A percentile compares a stretch with the other conserved stretches of the same genome.
Evolutionary conservation across 2,329 filamentous ascomycete genomes (phyloP).

Genomic region (Paradendryphiella salina): DNA sequence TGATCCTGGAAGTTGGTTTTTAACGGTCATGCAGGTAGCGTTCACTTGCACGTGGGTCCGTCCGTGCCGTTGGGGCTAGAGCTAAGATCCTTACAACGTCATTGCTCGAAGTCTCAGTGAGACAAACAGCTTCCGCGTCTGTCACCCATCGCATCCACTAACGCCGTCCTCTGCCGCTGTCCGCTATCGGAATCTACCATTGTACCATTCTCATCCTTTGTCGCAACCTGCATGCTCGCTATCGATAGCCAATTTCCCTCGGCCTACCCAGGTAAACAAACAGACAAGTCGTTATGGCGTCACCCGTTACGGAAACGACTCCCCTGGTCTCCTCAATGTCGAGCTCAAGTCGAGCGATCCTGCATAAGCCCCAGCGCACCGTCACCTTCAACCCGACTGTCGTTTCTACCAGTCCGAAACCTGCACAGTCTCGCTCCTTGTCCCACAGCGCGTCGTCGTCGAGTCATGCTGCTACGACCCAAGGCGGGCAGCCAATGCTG

Average conservation of each 20-base stretch:
- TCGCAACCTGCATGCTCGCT: neutral
- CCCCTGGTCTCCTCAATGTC: slow-evolving; percentile 46
- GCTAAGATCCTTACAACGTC: slow-evolving; percentile 18
- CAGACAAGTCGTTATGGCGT: slow-evolving; percentile 33
- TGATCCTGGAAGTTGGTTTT: slow-evolving; percentile 9
- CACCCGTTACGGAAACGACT: slow-evolving; percentile 44
- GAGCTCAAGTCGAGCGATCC: slow-evolving; percentile 25
- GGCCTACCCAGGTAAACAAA: neutral
- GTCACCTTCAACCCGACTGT: slow-evolving; percentile 76
- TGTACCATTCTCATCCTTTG: slow-evolving; percentile 5
- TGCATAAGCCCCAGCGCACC: slow-evolving; percentile 57
- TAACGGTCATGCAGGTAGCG: slow-evolving; percentile 10
- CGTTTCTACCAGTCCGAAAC: slow-evolving; percentile 49
- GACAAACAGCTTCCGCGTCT: slow-evolving; percentile 13
- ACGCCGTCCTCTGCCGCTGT: slow-evolving; percentile 21
- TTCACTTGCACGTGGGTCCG: slow-evolving; percentile 14
- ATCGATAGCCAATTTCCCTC: neutral
- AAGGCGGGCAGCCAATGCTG: slow-evolving; percentile 55
- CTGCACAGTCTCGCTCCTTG: slow-evolving; percentile 39
- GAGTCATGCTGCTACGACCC: slow-evolving; percentile 39
- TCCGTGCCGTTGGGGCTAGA: slow-evolving; percentile 13
- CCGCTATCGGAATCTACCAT: slow-evolving; percentile 6
- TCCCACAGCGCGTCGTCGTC: slow-evolving; percentile 36
- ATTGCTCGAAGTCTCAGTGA: slow-evolving; percentile 21
- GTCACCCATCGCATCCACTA: slow-evolving; percentile 14